phyloP scores from a whole-genome alignment of 768 basidiomycete species.

The Podaxis sp. region DNA sequence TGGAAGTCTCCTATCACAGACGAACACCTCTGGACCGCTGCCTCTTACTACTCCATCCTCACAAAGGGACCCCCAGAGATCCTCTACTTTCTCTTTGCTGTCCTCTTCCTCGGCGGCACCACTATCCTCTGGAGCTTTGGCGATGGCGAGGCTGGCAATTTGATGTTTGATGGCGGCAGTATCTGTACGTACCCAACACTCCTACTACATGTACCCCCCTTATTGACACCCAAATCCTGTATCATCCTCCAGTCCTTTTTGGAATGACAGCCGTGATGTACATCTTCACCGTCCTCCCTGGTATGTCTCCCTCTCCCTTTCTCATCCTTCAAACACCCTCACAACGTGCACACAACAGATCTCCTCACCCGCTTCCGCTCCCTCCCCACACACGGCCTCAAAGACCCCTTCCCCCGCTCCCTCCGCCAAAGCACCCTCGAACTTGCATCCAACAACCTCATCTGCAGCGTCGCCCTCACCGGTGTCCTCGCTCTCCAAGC shows the following conservation, averaged over 20 bases:
- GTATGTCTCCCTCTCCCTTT: slow-evolving; percentile 36
- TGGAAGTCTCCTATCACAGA: slow-evolving; percentile 90
- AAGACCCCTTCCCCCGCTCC: slow-evolving; percentile 57
- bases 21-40: slow-evolving; percentile 77
- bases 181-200: slow-evolving; percentile 54
- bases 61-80: slow-evolving; percentile 57
- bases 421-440: slow-evolving; percentile 67
- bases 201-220: background rate
- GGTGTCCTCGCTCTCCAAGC: slow-evolving; percentile 85
- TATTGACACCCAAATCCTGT: background rate
- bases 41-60: slow-evolving; percentile 76
- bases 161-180: slow-evolving; percentile 91
- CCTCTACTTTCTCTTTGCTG: slow-evolving; percentile 50
- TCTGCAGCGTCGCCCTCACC: slow-evolving; percentile 84
- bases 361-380: slow-evolving; percentile 54
- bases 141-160: slow-evolving; percentile 74
- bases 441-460: slow-evolving; percentile 78
- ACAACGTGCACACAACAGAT: slow-evolving; percentile 29
- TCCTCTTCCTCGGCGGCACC: slow-evolving; percentile 55
- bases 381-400: slow-evolving; percentile 47
- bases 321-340: background rate
- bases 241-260: slow-evolving; percentile 58
- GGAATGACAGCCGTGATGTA: slow-evolving; percentile 69
- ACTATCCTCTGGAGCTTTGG: slow-evolving; percentile 77
- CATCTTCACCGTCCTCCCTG: slow-evolving; percentile 71